phyloP scores from a whole-genome alignment of 306 rosid species.

The Acmispon strigosus region DNA sequence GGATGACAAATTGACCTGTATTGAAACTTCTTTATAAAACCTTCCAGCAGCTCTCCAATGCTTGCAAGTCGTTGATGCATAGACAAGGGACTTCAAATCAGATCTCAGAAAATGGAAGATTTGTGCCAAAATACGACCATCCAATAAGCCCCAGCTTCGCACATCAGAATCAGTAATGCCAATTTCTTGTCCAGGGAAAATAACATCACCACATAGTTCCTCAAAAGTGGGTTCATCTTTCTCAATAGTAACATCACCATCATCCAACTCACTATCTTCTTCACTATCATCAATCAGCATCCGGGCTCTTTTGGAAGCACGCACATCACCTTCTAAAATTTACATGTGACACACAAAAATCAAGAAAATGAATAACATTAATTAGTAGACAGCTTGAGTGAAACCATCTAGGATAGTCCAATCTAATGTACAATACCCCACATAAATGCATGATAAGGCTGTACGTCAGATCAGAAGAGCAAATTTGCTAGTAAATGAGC shows the following conservation, averaged over 20 bases:
- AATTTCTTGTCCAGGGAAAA: conserved; percentile 41
- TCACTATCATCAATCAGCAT: conserved; percentile 60
- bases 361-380: background rate
- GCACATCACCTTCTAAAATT: conserved; percentile 61
- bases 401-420: background rate
- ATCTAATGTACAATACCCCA: background rate
- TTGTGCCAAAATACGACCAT: conserved; percentile 65
- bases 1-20: conserved; percentile 69
- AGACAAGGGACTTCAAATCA: conserved; percentile 66
- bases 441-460: background rate
- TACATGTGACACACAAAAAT: conserved; percentile 13
- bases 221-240: conserved; percentile 62
- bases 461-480: background rate
- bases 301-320: conserved; percentile 73
- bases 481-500: background rate
- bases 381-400: conserved; percentile 1
- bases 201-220: conserved; percentile 60
- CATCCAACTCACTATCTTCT: conserved; percentile 62
- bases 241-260: conserved; percentile 30
- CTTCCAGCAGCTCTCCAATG: conserved; percentile 75
- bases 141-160: conserved; percentile 72
- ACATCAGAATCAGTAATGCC: conserved; percentile 34
- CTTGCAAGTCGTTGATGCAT: conserved; percentile 81
- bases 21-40: conserved; percentile 69
- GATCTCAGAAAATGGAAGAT: conserved; percentile 76